phyloP scores from a whole-genome alignment of 441 rosid species.

The Macaranga tanarius region DNA sequence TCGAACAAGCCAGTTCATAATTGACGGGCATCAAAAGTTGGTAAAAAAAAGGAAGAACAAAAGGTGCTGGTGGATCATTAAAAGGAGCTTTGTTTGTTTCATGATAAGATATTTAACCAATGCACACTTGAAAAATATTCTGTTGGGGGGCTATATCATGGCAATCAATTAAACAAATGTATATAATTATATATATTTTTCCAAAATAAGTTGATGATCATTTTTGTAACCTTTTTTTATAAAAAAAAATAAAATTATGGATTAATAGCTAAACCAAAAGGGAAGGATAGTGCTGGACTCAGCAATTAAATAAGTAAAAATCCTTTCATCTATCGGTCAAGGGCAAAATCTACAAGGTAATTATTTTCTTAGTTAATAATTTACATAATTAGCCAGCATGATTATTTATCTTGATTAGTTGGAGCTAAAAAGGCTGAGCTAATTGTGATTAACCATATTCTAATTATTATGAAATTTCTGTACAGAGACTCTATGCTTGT shows the following conservation, averaged over 20 bases:
- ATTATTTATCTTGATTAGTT: conserved; percentile 2
- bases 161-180: no score
- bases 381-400: background rate
- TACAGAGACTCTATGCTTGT: background rate
- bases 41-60: background rate
- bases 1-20: background rate
- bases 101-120: background rate
- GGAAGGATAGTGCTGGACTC: no score
- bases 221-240: no score
- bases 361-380: no score
- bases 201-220: no score
- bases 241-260: no score
- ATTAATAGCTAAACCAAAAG: no score
- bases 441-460: background rate
- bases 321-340: no score
- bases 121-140: background rate
- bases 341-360: no score
- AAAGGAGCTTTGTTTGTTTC: conserved; percentile 3
- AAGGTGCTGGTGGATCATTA: conserved; percentile 12
- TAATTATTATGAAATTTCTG: background rate
- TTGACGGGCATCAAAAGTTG: conserved; percentile 1
- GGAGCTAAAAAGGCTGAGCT: conserved; percentile 11
- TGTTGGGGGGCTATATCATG: no score
- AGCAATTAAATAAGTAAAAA: no score
- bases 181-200: no score